These are phyloP conservation scores for Mrakia hoshinonis DNA, from an alignment of 768 basidiomycete species.

Conservation along the genomic window DNA sequence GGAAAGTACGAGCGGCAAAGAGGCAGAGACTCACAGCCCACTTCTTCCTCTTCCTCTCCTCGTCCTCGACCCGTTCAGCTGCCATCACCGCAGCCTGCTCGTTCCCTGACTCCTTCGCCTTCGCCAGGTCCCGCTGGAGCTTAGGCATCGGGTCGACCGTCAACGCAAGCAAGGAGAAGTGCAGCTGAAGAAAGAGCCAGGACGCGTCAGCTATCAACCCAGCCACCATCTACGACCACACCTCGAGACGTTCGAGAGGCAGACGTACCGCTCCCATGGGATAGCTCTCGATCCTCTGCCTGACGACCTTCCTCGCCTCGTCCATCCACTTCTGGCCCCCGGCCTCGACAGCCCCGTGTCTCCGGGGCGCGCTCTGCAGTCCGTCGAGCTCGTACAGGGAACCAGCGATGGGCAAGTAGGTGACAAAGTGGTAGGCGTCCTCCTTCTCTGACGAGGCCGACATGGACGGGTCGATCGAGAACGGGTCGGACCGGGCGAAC, in stretches of 20 bases:
- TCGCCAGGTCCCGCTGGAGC: constrained; percentile 41
- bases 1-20: not conserved
- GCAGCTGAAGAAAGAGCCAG: constrained; percentile 49
- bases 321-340: constrained; percentile 64
- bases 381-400: constrained; percentile 90
- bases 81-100: constrained; percentile 43
- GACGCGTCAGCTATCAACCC: not conserved
- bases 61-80: constrained; percentile 43
- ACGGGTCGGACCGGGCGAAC: constrained; percentile 78
- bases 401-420: constrained; percentile 78
- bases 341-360: constrained; percentile 53
- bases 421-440: constrained; percentile 95
- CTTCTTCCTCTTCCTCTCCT: constrained; percentile 34
- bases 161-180: constrained; percentile 84
- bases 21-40: constrained; percentile 11
- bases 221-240: not conserved
- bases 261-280: constrained; percentile 70
- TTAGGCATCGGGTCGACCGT: constrained; percentile 68
- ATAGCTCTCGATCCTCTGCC: constrained; percentile 81
- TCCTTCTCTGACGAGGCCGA: constrained; percentile 53
- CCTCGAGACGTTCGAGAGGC: constrained; percentile 9
- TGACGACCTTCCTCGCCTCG: constrained; percentile 55
- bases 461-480: constrained; percentile 70
- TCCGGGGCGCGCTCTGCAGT: constrained; percentile 65
- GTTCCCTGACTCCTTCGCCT: constrained; percentile 39